A percentile compares a stretch with the other conserved stretches of the same genome.
These are phyloP conservation scores for Rhizoctonia solani DNA, from an alignment of 1,284 basidiomycete genomes.

Conservation along the genomic window DNA sequence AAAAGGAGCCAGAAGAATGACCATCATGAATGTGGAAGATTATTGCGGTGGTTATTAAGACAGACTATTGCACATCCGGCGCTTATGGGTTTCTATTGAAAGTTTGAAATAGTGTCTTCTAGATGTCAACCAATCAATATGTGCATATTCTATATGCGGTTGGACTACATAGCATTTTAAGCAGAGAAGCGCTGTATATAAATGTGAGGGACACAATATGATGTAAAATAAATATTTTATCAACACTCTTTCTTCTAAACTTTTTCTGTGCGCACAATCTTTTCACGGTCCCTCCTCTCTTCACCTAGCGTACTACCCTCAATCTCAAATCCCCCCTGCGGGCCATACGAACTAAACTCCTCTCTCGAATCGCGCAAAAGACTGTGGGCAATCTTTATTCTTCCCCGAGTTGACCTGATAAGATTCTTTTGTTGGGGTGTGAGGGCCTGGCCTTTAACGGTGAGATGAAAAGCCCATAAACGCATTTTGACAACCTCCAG, in stretches of 20 bases:
- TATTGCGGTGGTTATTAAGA: no score
- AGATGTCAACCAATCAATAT: no score
- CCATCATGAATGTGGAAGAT: no score
- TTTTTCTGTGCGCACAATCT: neutral
- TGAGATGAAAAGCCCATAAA: neutral
- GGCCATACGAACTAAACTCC: neutral
- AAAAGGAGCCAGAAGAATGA: no score
- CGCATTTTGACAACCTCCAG: neutral
- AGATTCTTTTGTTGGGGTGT: neutral
- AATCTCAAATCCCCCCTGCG: neutral
- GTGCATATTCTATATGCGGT: neutral
- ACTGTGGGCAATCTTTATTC: neutral
- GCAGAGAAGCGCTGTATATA: no score
- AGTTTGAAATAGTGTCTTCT: no score
- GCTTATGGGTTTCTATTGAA: no score
- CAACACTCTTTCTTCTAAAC: no score
- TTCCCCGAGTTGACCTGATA: conserved; percentile 1
- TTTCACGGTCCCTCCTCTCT: neutral
- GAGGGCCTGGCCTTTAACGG: neutral
- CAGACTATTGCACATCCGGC: no score
- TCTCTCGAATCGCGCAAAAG: neutral
- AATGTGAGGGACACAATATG: no score
- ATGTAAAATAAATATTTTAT: no score
- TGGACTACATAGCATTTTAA: neutral
- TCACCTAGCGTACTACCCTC: neutral